phyloP scores from a whole-genome alignment of 2,329 filamentous ascomycete species.

The Aureobasidium musti region DNA sequence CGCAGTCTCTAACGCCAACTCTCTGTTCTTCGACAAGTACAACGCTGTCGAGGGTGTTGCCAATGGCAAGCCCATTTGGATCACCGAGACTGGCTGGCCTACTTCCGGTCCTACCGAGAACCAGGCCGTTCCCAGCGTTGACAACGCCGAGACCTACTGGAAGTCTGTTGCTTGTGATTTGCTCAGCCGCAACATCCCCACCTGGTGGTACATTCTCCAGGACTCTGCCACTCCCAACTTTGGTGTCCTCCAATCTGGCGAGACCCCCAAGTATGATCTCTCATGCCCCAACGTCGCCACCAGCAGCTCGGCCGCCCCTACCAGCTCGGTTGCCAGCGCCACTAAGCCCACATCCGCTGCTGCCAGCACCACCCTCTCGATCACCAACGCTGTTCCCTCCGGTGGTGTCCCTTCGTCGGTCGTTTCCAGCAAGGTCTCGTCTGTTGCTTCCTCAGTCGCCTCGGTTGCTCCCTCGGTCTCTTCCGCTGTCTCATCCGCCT shows the following conservation, averaged over 20 bases:
- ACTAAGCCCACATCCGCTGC: constrained; percentile 28
- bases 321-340: constrained; percentile 28
- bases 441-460: constrained; percentile 27
- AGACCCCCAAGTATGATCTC: constrained; percentile 63
- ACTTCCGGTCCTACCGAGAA: constrained; percentile 66
- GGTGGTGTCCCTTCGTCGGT: constrained; percentile 13
- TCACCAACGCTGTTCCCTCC: constrained; percentile 27
- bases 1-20: constrained; percentile 62
- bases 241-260: constrained; percentile 62
- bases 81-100: constrained; percentile 89
- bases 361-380: constrained; percentile 13
- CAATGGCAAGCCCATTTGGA: constrained; percentile 72
- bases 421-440: constrained; percentile 16
- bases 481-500: constrained; percentile 30
- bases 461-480: constrained; percentile 32
- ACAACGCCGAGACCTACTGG: constrained; percentile 81
- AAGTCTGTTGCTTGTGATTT: constrained; percentile 71
- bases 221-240: constrained; percentile 67
- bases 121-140: constrained; percentile 61
- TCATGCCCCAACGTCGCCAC: constrained; percentile 50
- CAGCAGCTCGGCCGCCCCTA: constrained; percentile 29
- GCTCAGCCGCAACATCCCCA: constrained; percentile 60
- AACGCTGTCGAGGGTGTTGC: constrained; percentile 60
- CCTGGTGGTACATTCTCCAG: constrained; percentile 78
- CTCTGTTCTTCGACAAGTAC: constrained; percentile 69